Evolutionary conservation across 2,329 filamentous ascomycete species (phyloP).

Genomic region (Macroventuria anomochaeta): DNA sequence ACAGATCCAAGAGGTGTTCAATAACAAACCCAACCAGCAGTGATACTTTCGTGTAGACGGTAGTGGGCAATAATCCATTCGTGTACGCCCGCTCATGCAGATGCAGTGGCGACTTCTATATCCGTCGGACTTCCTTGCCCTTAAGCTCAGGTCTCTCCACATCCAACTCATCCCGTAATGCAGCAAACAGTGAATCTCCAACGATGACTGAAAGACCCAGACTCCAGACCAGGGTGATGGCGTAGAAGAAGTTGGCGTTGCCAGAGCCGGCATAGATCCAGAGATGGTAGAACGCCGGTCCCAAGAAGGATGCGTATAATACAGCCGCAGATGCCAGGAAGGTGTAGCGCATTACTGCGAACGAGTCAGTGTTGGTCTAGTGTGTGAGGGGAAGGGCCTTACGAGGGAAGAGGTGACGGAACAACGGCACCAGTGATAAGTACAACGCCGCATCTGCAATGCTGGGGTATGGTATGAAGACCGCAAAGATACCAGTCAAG

Average conservation of each 20-base stretch:
- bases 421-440: conserved; percentile 80
- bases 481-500: conserved; percentile 86
- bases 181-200: conserved; percentile 86
- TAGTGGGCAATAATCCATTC: not conserved
- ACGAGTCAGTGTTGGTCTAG: conserved; percentile 11
- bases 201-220: conserved; percentile 85
- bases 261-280: conserved; percentile 99
- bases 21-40: too few species aligned
- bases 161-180: conserved; percentile 92
- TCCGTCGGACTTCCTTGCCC: conserved; percentile 85
- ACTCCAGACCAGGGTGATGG: conserved; percentile 98
- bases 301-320: conserved; percentile 85
- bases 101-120: conserved; percentile 55
- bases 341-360: conserved; percentile 83
- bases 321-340: conserved; percentile 85
- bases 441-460: conserved; percentile 89
- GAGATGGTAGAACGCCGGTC: conserved; percentile 93
- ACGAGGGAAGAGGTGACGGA: conserved; percentile 88
- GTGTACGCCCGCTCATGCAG: too few species aligned
- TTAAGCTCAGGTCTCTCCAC: conserved; percentile 87
- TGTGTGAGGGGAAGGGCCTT: conserved; percentile 47
- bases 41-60: too few species aligned
- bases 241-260: conserved; percentile 99
- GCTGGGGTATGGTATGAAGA: conserved; percentile 97
- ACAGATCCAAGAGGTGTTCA: too few species aligned